phyloP scores from a whole-genome alignment of 495 filamentous ascomycete genomes.

The Aspergillus ostianus region DNA sequence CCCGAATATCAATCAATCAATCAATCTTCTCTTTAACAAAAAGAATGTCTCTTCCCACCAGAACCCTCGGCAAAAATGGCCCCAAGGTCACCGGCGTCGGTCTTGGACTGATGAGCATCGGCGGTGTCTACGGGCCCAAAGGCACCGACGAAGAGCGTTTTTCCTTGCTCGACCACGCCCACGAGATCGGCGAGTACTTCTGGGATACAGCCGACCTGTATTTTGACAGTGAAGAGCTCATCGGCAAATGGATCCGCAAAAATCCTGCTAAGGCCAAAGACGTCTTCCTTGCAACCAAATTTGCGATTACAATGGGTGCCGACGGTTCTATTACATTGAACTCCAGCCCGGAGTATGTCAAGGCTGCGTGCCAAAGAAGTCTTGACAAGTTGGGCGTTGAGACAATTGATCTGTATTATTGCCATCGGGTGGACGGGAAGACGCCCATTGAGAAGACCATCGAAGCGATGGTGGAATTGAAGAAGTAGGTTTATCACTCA shows the following conservation, averaged over 20 bases:
- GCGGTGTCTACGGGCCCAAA: slow-evolving; percentile 45
- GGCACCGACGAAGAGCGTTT: slow-evolving; percentile 32
- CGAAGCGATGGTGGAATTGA: slow-evolving; percentile 44
- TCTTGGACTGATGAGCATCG: slow-evolving; percentile 53
- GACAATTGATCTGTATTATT: slow-evolving; percentile 45
- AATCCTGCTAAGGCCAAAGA: slow-evolving; percentile 49
- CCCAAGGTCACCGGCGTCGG: slow-evolving; percentile 51
- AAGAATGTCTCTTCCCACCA: slow-evolving; percentile 4
- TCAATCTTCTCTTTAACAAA: too few species aligned
- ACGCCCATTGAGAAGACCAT: slow-evolving; percentile 52
- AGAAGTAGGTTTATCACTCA: slow-evolving; percentile 31
- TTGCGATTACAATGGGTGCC: slow-evolving; percentile 30
- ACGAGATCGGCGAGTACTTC: slow-evolving; percentile 6
- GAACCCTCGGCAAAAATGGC: slow-evolving; percentile 50
- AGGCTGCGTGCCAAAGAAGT: slow-evolving; percentile 43
- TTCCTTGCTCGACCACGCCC: slow-evolving; percentile 9
- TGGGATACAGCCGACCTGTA: slow-evolving; percentile 19
- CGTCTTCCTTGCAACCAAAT: slow-evolving; percentile 58
- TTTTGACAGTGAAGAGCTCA: slow-evolving; percentile 49
- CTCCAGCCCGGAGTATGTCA: slow-evolving; percentile 44
- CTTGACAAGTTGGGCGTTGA: slow-evolving; percentile 41
- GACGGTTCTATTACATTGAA: slow-evolving; percentile 30
- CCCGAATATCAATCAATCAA: background rate
- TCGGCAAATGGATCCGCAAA: slow-evolving; percentile 53
- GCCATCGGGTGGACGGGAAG: slow-evolving; percentile 34